A percentile compares a stretch with the other conserved stretches of the same genome.
Conservation (phyloP, 2,329 filamentous ascomycete genomes). For the Paecilomyces dactylethromorphus region DNA sequence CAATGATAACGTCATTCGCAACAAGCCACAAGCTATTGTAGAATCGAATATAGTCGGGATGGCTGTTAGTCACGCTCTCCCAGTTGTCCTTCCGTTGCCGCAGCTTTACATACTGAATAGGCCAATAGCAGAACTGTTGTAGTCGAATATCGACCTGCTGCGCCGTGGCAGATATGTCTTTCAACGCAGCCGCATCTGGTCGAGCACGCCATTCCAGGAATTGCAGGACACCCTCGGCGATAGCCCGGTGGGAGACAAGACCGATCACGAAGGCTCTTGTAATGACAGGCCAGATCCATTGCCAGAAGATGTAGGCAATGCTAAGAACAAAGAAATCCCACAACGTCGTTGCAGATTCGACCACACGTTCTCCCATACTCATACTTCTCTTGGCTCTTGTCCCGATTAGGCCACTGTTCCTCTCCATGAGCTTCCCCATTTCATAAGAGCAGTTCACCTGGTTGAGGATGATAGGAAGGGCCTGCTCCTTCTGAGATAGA, state of each 20-base stretch:
- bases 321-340: constrained; percentile 66
- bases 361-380: constrained; percentile 89
- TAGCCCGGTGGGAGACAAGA: constrained; percentile 71
- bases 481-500: constrained; percentile 74
- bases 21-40: constrained; percentile 99
- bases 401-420: constrained; percentile 80
- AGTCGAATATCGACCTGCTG: constrained; percentile 96
- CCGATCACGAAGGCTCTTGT: constrained; percentile 67
- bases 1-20: constrained; percentile 97
- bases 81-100: constrained; percentile 86
- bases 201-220: constrained; percentile 79
- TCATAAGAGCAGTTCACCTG: constrained; percentile 97
- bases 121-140: constrained; percentile 98
- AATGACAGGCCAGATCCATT: constrained; percentile 73
- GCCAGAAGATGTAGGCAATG: constrained; percentile 63
- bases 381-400: constrained; percentile 73
- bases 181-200: constrained; percentile 74
- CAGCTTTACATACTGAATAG: constrained; percentile 87
- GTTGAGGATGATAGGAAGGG: constrained; percentile 73
- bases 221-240: constrained; percentile 70
- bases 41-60: constrained; percentile 97
- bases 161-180: constrained; percentile 92
- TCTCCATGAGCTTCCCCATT: constrained; percentile 75
- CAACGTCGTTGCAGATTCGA: constrained; percentile 83
- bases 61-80: constrained; percentile 90